Evolutionary conservation across 2,329 filamentous ascomycete species (phyloP).

Genomic region (Verruconis gallopava): DNA sequence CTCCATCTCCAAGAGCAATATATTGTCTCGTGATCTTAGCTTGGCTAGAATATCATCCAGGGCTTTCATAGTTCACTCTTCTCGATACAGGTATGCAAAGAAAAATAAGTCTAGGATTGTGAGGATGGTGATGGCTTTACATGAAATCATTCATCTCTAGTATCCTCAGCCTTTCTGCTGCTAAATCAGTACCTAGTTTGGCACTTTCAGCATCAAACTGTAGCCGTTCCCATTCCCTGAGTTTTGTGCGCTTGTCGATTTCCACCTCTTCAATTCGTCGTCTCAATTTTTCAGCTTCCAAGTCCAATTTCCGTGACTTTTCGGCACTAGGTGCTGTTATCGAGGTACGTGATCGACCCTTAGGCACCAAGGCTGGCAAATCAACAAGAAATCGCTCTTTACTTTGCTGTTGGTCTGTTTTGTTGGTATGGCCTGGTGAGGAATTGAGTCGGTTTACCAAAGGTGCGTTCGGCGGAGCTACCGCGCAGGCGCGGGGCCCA

Average conservation of each 20-base stretch:
- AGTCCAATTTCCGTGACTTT: constrained; percentile 29
- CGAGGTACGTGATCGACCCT: constrained; percentile 24
- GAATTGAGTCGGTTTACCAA: constrained; percentile 11
- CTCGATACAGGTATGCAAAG: too few species aligned
- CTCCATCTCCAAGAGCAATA: too few species aligned
- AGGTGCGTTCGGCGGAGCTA: constrained; percentile 8
- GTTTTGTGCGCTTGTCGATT: constrained; percentile 26
- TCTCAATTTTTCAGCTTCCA: constrained; percentile 33
- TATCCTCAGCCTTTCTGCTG: constrained; percentile 31
- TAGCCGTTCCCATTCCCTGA: constrained; percentile 34
- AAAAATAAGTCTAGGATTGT: too few species aligned
- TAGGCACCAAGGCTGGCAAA: constrained; percentile 30
- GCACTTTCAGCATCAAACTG: constrained; percentile 31
- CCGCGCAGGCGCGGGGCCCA: constrained; percentile 4
- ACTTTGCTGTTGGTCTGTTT: too few species aligned
- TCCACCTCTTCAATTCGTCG: constrained; percentile 35
- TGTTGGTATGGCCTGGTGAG: too few species aligned
- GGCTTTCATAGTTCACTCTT: too few species aligned
- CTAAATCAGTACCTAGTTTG: constrained; percentile 32
- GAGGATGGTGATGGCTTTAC: too few species aligned
- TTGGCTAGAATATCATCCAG: too few species aligned
- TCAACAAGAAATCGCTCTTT: constrained; percentile 23
- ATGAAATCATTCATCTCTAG: constrained; percentile 13
- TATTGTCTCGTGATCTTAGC: too few species aligned
- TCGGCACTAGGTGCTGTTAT: constrained; percentile 15